Percentiles rank a stretch among this genome's conserved stretches.
phyloP scores from a whole-genome alignment of 106 monocot genomes.

The Chionographis japonica region DNA sequence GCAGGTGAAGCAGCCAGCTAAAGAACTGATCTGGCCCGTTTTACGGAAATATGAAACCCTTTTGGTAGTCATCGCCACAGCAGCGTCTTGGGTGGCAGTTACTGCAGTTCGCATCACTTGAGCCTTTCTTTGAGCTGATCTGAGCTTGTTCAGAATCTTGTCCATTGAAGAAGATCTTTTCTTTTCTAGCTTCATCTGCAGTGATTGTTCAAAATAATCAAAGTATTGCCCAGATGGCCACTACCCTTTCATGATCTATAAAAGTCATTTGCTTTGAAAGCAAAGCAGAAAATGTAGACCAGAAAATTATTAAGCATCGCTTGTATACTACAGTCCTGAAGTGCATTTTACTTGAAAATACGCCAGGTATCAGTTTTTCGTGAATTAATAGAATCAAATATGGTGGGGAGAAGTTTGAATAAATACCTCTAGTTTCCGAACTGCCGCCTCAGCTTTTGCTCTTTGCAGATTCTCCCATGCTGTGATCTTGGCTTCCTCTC shows the following conservation, averaged over 20 bases:
- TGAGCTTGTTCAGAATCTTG: conserved; percentile 70
- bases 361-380: background rate
- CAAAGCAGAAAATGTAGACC: background rate
- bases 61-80: conserved; percentile 11
- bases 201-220: too few species aligned
- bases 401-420: background rate
- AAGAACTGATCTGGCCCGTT: conserved; percentile 24
- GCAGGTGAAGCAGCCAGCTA: conserved; percentile 62
- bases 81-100: conserved; percentile 20
- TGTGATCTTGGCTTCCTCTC: conserved; percentile 69
- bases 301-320: background rate
- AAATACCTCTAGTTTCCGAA: conserved; percentile 57
- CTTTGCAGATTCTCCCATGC: conserved; percentile 80
- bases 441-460: conserved; percentile 73
- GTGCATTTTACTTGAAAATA: background rate
- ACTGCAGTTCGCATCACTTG: conserved; percentile 60
- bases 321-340: background rate
- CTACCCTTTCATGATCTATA: too few species aligned
- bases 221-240: too few species aligned
- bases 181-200: conserved; percentile 90
- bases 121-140: conserved; percentile 71
- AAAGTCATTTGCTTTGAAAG: too few species aligned
- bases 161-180: conserved; percentile 93
- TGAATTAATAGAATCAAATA: background rate
- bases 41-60: conserved; percentile 21